Evolutionary conservation across 208 protist genomes (phyloP), one percentile per base, ranked within the genome.

Genomic region (Endotrypanum monterogeii): DNA sequence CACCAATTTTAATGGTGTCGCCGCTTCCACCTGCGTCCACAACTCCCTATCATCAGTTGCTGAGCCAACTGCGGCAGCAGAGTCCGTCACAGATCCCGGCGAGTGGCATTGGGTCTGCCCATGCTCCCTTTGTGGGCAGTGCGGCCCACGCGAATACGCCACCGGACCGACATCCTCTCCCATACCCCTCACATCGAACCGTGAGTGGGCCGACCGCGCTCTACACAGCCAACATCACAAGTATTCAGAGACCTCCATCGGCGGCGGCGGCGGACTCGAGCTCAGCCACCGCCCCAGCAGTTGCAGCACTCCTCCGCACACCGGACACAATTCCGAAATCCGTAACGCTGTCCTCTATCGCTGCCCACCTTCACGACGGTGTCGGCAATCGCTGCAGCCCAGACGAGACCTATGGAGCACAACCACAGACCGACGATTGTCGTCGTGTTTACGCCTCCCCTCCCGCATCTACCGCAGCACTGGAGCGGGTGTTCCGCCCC

Each of bases 21-120:
- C 74, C 74, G 23, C 60, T 79, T 23, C 37, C 56, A 30, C 51
- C 74, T 2, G 48, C 74, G 39, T 73, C 74, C 28, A 70, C 62
- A 0, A 79, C 74, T 16, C 74, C 74, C 16, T 79, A 79, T 37
- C 74, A 79, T 28, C 74, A 79, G 58, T 68, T 79, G 39, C 68
- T 79, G n/a, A 79, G 74, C 56, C 67, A 74, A 52, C 46, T 79
- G 44, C 67, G 74, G 16, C 65, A 68, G 16, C 65, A 74, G 60
- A 79, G 68, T 52, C 74, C 74, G 4, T 69, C 69, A 63, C 74
- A 79, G 39, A 11, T 56, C 50, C 46, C 67, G 23, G 46, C 30
- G 30, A 20, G 67, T 37, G 61, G 41, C 11, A 20, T 46, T 23
- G 46, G 25, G 32, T 14, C n/a, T 58, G 60, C 28, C 32, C 30